Conservation (phyloP, 768 basidiomycete genomes). For the Dioszegia aurantiaca region DNA sequence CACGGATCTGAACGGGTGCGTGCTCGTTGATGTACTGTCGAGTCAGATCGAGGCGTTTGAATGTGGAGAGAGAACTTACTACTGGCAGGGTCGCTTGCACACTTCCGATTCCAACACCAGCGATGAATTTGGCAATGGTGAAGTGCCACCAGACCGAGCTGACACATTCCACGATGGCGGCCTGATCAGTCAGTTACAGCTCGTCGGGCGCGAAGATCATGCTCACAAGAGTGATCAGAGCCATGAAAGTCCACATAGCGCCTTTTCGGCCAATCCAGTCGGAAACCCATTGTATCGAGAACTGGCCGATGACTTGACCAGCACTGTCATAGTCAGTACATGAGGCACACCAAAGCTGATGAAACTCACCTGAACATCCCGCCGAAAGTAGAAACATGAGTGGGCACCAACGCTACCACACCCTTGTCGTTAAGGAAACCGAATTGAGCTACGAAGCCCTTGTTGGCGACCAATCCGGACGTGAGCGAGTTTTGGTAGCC, state of each 20-base stretch:
- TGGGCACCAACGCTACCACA: neutral
- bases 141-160: slow-evolving; percentile 31
- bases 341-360: neutral
- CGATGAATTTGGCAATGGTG: slow-evolving; percentile 31
- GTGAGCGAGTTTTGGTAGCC: slow-evolving; percentile 11
- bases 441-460: slow-evolving; percentile 12
- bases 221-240: neutral
- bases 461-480: slow-evolving; percentile 7
- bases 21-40: slow-evolving; percentile 36
- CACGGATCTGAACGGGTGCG: slow-evolving; percentile 33
- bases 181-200: no score
- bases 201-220: no score
- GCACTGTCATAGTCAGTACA: slow-evolving; percentile 17
- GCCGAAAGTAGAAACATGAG: neutral
- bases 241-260: slow-evolving; percentile 28
- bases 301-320: slow-evolving; percentile 35
- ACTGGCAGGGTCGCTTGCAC: slow-evolving; percentile 32
- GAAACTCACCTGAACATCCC: slow-evolving; percentile 7
- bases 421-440: slow-evolving; percentile 5
- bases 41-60: neutral
- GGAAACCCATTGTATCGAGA: slow-evolving; percentile 23
- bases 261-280: slow-evolving; percentile 31
- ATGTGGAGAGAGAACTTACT: slow-evolving; percentile 14
- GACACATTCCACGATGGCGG: slow-evolving; percentile 31
- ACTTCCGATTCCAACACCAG: slow-evolving; percentile 32